A percentile compares a stretch with the other conserved stretches of the same genome.
Evolutionary conservation across 2,329 filamentous ascomycete species (phyloP).

Genomic region (Arthrobotrys sphaeroides): DNA sequence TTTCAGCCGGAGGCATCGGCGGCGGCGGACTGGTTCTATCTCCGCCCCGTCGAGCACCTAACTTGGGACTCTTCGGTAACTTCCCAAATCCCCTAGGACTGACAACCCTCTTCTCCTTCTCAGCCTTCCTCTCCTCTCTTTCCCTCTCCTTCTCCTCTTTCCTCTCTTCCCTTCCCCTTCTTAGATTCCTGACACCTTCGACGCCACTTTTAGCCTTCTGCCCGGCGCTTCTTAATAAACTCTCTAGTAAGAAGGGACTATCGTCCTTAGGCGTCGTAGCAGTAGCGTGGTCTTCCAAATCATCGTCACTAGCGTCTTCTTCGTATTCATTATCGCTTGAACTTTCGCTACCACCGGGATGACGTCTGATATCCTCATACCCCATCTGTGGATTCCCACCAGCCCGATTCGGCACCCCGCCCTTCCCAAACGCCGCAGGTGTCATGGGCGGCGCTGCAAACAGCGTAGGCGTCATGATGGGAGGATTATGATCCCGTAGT

Average conservation of each 20-base stretch:
- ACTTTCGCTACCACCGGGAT: constrained; percentile 37
- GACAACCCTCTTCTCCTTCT: constrained; percentile 72
- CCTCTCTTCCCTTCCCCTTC: constrained; percentile 71
- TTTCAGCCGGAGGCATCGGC: constrained; percentile 64
- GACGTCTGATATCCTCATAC: constrained; percentile 24
- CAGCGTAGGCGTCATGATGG: constrained; percentile 58
- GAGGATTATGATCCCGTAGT: constrained; percentile 52
- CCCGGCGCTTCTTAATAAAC: constrained; percentile 45
- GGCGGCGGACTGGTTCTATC: constrained; percentile 62
- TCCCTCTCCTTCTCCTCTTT: constrained; percentile 71
- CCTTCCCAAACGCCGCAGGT: constrained; percentile 37
- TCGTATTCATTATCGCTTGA: constrained; percentile 54
- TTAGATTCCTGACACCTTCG: constrained; percentile 42
- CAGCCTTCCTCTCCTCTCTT: constrained; percentile 69
- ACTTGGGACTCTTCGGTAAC: constrained; percentile 51
- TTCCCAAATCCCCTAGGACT: constrained; percentile 59
- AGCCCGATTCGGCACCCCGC: constrained; percentile 36
- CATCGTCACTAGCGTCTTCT: constrained; percentile 44
- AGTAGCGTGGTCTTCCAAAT: constrained; percentile 40
- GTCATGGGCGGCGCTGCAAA: constrained; percentile 57
- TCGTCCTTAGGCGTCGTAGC: constrained; percentile 49
- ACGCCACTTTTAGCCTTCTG: constrained; percentile 53
- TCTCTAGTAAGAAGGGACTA: constrained; percentile 52
- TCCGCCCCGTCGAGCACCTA: constrained; percentile 60
- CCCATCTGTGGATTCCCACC: constrained; percentile 6